These are phyloP conservation scores for Phytophthora hybrid DNA, from an alignment of 352 stramenopile genomes.

Conservation along the genomic window DNA sequence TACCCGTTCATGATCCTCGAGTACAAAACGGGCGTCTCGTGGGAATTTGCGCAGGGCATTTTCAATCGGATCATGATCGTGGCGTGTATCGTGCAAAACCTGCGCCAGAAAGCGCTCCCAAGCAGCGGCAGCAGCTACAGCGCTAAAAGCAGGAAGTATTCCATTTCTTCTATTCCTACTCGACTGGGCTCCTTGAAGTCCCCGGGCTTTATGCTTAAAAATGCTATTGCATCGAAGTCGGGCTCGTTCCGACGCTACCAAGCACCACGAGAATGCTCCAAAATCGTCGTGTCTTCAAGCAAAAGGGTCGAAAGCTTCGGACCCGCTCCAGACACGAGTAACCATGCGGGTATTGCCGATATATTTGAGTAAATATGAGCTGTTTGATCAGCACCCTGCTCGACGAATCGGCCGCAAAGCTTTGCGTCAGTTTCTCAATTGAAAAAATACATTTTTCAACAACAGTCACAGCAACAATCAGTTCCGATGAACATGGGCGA, in stretches of 20 bases:
- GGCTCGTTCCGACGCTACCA: neutral
- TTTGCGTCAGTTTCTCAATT: too few species aligned
- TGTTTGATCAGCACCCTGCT: too few species aligned
- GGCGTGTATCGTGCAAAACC: neutral
- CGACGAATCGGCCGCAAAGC: too few species aligned
- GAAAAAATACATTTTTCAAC: too few species aligned
- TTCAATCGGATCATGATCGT: constrained; percentile 2
- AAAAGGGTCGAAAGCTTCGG: neutral
- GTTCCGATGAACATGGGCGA: too few species aligned
- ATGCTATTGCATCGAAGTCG: neutral
- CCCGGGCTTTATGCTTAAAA: neutral
- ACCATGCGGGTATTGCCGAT: neutral
- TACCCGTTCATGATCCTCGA: neutral
- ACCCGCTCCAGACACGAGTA: neutral
- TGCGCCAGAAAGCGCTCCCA: neutral
- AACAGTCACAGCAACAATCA: too few species aligned
- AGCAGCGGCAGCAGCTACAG: neutral
- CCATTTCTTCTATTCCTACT: neutral
- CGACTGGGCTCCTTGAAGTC: neutral
- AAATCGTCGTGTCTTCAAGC: neutral
- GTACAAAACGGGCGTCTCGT: neutral
- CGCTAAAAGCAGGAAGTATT: neutral
- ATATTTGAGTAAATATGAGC: neutral
- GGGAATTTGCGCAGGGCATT: neutral
- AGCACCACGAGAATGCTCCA: neutral